A percentile compares a stretch with the other conserved stretches of the same genome.
These are phyloP conservation scores for Rhizoclosmatium hyalinum DNA, from an alignment of 371 early-diverging fungal species.

Conservation along the genomic window DNA sequence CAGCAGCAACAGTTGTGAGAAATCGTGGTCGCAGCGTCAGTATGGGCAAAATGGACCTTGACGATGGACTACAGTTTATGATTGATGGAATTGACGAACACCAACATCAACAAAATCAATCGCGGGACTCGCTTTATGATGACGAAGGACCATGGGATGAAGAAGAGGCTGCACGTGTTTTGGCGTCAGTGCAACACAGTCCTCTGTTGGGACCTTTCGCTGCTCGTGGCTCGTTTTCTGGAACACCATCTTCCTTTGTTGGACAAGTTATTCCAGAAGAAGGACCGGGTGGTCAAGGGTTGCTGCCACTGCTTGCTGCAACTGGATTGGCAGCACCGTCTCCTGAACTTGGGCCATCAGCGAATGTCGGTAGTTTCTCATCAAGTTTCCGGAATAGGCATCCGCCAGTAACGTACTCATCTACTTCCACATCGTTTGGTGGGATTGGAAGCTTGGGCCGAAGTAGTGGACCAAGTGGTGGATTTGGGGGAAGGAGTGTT, in stretches of 20 bases:
- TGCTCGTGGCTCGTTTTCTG: background rate
- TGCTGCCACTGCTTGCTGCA: constrained; percentile 16
- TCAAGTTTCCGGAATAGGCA: background rate
- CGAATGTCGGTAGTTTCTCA: background rate
- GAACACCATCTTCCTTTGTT: too few species aligned
- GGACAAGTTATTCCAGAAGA: too few species aligned
- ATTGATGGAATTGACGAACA: constrained; percentile 22
- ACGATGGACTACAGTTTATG: constrained; percentile 23
- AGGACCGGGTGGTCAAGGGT: background rate
- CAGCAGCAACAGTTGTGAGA: constrained; percentile 5
- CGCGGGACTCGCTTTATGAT: background rate
- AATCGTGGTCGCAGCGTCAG: constrained; percentile 22
- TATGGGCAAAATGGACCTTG: constrained; percentile 4
- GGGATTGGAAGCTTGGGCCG: background rate
- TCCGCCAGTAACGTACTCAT: background rate
- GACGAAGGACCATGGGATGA: constrained; percentile 30
- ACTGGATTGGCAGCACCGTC: background rate
- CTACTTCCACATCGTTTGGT: constrained; percentile 2
- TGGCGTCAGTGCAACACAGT: constrained; percentile 28
- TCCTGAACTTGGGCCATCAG: too few species aligned
- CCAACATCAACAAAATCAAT: constrained; percentile 3
- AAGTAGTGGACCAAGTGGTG: constrained; percentile 9
- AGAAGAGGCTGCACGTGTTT: constrained; percentile 36
- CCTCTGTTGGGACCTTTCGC: background rate
- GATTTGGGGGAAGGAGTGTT: constrained; percentile 15